Conservation (phyloP, 1,139 yeast genomes). For the Suhomyces chickasaworum region DNA sequence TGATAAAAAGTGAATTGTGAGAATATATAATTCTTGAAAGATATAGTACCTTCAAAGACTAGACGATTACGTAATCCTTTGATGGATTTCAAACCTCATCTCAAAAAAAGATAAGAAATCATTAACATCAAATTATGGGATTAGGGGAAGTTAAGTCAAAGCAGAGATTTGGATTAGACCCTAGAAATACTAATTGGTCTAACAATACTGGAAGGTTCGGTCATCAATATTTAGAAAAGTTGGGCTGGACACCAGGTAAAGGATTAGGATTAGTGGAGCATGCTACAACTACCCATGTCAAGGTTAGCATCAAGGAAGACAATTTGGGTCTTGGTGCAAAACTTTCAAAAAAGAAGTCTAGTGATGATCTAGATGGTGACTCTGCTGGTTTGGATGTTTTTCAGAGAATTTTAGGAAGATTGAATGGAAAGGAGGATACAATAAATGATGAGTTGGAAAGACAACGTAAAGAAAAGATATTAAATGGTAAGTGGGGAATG, state of each 20-base stretch:
- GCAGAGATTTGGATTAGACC: slow-evolving; percentile 89
- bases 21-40: no score
- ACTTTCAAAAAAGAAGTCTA: slow-evolving; percentile 55
- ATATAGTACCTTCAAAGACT: no score
- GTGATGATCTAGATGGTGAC: slow-evolving; percentile 71
- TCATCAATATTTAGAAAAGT: slow-evolving; percentile 73
- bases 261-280: slow-evolving; percentile 78
- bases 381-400: slow-evolving; percentile 91
- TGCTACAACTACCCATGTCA: slow-evolving; percentile 75
- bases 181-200: slow-evolving; percentile 94
- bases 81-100: slow-evolving; percentile 1
- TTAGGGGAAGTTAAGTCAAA: slow-evolving; percentile 82
- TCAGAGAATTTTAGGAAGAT: slow-evolving; percentile 83
- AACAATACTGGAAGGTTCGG: slow-evolving; percentile 85
- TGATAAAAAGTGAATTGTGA: no score
- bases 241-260: slow-evolving; percentile 91
- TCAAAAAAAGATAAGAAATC: background rate
- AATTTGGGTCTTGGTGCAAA: slow-evolving; percentile 86
- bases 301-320: slow-evolving; percentile 78
- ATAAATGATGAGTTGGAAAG: slow-evolving; percentile 62
- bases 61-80: background rate
- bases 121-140: slow-evolving; percentile 57
- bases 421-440: slow-evolving; percentile 73
- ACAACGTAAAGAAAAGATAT: slow-evolving; percentile 64
- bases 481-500: slow-evolving; percentile 84